These are phyloP conservation scores for Cenchrus fungigraminus DNA, from an alignment of 176 grass and related monocot species.

Conservation along the genomic window DNA sequence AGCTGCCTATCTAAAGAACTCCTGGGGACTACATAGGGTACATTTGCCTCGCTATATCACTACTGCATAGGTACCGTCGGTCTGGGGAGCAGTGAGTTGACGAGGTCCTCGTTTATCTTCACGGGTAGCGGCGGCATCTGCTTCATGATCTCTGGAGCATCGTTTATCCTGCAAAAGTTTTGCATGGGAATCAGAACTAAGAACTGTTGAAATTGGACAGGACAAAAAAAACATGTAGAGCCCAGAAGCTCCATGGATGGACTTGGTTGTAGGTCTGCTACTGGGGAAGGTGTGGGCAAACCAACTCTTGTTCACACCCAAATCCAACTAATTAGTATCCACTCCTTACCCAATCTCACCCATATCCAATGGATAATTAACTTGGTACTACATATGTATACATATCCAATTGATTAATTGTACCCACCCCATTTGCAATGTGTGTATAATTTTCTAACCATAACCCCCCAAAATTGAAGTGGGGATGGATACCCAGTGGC, in stretches of 20 bases:
- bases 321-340: too few relatives aligned
- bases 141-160: slow-evolving; percentile 97
- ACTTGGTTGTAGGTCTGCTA: neutral
- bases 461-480: too few relatives aligned
- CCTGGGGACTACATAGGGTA: slow-evolving; percentile 45
- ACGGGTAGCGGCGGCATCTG: slow-evolving; percentile 96
- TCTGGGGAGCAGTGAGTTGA: slow-evolving; percentile 85
- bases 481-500: too few relatives aligned
- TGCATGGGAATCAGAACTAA: neutral
- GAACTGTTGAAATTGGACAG: neutral
- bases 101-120: slow-evolving; percentile 94
- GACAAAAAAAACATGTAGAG: neutral
- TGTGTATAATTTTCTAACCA: too few relatives aligned
- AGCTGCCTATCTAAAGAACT: slow-evolving; percentile 51
- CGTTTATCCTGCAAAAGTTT: slow-evolving; percentile 76
- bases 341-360: too few relatives aligned
- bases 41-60: slow-evolving; percentile 42
- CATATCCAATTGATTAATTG: too few relatives aligned
- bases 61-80: slow-evolving; percentile 78
- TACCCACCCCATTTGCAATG: too few relatives aligned
- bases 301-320: too few relatives aligned
- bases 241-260: neutral
- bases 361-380: too few relatives aligned
- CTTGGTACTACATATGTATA: too few relatives aligned
- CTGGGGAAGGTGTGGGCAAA: too few relatives aligned